These are phyloP conservation scores for Nicotiana otophora DNA, from an alignment of 257 asterid genomes.

Conservation along the genomic window DNA sequence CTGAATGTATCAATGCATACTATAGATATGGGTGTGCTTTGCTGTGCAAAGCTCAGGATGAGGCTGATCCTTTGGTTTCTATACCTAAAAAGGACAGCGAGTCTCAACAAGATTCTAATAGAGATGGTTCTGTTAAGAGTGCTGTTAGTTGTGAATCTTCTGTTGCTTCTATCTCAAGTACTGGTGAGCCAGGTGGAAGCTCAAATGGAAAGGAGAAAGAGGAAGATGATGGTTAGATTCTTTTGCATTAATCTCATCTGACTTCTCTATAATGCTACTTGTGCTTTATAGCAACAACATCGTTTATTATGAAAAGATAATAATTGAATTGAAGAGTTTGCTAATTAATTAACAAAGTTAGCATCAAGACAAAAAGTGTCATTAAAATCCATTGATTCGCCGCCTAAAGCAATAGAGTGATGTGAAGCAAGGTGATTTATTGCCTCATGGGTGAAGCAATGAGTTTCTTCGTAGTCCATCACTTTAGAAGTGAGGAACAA, in stretches of 20 bases:
- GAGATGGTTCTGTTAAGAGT: conserved; percentile 48
- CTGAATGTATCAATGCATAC: conserved; percentile 76
- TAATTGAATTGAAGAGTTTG: neutral
- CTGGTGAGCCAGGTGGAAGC: conserved; percentile 37
- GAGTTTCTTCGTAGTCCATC: neutral
- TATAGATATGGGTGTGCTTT: conserved; percentile 70
- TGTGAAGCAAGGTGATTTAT: neutral
- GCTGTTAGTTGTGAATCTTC: conserved; percentile 52
- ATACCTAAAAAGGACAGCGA: conserved; percentile 66
- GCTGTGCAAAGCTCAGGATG: conserved; percentile 79
- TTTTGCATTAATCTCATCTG: conserved; percentile 8
- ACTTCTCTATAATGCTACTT: neutral
- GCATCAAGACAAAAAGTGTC: neutral
- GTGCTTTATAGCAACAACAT: neutral
- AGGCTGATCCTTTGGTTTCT: conserved; percentile 83
- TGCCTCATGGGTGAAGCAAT: neutral
- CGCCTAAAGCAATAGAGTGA: neutral
- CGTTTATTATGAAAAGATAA: neutral
- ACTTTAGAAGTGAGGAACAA: neutral
- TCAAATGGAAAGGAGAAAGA: conserved; percentile 32
- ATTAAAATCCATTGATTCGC: neutral
- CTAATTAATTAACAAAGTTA: neutral
- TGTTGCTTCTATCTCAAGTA: conserved; percentile 43
- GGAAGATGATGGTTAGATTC: conserved; percentile 32
- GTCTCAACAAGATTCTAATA: conserved; percentile 44